Evolutionary conservation across 1,284 basidiomycete species (phyloP), one percentile per base, ranked within the genome.

Genomic region (Veloboletus limbatus): DNA sequence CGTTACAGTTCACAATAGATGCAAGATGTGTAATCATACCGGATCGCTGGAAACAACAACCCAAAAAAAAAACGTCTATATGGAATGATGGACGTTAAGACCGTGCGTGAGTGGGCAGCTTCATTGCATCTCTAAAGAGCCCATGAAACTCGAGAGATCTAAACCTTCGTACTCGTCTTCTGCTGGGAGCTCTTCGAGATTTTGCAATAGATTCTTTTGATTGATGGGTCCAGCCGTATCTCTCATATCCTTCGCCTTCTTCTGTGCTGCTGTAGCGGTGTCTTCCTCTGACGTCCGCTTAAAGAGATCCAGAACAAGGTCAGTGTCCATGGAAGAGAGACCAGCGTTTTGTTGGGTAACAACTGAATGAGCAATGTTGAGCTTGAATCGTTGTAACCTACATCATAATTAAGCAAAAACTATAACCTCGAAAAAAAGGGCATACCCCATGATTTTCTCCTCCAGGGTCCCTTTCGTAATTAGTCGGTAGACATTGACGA

Each of bases 361-460:
- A 48, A 99, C 85, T 6, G 94, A 94, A 59, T 92, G 89, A 16
- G 97, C 97, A 56, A 99, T 94, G 63, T 99, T 98, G 56, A 99
- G 76, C 69, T 99, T 99, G 81, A 99, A 99, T 41, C 94, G 88
- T 78, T 99, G 97, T 55, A 97, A 67, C 38, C 93, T 95, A 56
- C 43, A 47, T 31, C 31, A 14, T 14, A 42, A 37, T 28, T 64
- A 30, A 63, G 53, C 39, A 46, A 51, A 45, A 40, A 52, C 32
- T 43, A 26, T 38, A 38, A 49, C 37, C 28, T 32, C 43, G 22
- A 13, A 24, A 18, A 17, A n/a, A n/a, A n/a, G n/a, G n/a, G n/a
- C 88, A 53, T 65, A 94, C 91, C 97, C 97, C 97, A 99, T 99
- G 60, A 99, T 99, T 72, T 98, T 98, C 68, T 99, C 96, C 69